Evolutionary conservation across 169 alveolate species (phyloP).

Genomic region (Condylostoma magnum): DNA sequence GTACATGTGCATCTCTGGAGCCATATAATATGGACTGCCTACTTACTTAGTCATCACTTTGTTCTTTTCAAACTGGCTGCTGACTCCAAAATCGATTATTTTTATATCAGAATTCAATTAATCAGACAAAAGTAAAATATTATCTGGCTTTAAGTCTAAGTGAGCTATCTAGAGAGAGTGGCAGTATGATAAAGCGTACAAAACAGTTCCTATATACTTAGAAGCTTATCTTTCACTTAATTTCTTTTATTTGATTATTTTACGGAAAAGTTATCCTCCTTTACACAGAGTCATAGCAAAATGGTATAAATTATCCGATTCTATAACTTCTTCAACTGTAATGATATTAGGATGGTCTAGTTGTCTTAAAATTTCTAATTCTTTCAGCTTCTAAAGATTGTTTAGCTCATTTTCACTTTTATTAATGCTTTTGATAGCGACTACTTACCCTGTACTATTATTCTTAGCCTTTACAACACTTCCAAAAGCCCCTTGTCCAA

Average conservation of each 20-base stretch:
- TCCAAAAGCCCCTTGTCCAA: conserved; percentile 89
- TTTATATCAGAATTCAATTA: conserved; percentile 3
- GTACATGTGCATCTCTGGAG: not conserved
- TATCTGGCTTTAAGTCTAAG: conserved; percentile 81
- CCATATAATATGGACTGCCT: not conserved
- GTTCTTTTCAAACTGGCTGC: not conserved
- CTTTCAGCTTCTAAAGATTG: not conserved
- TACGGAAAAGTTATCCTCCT: conserved; percentile 42
- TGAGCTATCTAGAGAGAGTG: conserved; percentile 49
- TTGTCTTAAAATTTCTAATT: conserved; percentile 36
- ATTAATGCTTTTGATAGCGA: conserved; percentile 79
- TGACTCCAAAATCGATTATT: conserved; percentile 15
- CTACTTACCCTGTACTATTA: conserved; percentile 71
- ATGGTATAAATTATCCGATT: conserved; percentile 22
- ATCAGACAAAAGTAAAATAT: conserved; percentile 60
- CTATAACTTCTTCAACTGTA: conserved; percentile 41
- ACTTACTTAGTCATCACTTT: too few species aligned
- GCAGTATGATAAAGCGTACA: conserved; percentile 8
- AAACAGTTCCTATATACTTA: not conserved
- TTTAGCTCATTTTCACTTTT: not conserved
- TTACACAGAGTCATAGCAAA: conserved; percentile 35
- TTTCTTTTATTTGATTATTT: not conserved
- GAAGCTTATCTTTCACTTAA: not conserved
- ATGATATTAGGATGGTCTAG: conserved; percentile 64
- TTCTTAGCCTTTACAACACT: conserved; percentile 81